These are phyloP conservation scores for Cystobasidium tubakii DNA, from an alignment of 768 basidiomycete species.

Conservation along the genomic window DNA sequence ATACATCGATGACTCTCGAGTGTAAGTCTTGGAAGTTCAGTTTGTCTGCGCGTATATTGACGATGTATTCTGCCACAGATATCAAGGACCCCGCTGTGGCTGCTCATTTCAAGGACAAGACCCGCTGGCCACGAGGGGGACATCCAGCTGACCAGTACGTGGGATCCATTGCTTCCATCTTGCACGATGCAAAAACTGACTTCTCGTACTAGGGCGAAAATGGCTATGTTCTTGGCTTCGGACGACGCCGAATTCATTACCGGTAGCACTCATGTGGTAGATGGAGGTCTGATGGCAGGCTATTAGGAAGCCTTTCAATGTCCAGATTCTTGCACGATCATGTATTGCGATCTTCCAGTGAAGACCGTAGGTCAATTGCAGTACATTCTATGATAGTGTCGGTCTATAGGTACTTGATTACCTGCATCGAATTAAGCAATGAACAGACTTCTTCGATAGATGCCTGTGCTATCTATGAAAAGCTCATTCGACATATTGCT, in stretches of 20 bases:
- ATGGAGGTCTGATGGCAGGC: constrained; percentile 5
- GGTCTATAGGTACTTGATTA: no score
- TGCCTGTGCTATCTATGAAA: no score
- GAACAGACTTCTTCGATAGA: no score
- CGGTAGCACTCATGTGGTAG: not conserved
- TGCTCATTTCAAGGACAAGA: constrained; percentile 25
- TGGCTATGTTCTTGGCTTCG: constrained; percentile 21
- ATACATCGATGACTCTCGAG: constrained; percentile 14
- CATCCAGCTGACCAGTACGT: constrained; percentile 20
- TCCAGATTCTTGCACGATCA: no score
- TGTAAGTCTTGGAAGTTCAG: not conserved
- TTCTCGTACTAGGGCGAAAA: constrained; percentile 2
- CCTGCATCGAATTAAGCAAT: no score
- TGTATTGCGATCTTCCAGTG: no score
- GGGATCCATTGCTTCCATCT: no score
- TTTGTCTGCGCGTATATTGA: not conserved
- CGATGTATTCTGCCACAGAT: not conserved
- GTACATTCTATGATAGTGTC: no score
- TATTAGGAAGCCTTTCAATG: not conserved
- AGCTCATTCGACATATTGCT: no score
- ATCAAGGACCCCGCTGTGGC: constrained; percentile 13
- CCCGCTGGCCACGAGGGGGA: constrained; percentile 10
- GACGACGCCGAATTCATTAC: constrained; percentile 22
- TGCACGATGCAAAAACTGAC: not conserved
- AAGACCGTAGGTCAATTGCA: no score